phyloP scores from a whole-genome alignment of 2,329 filamentous ascomycete species.

The Lanzia echinophila region DNA sequence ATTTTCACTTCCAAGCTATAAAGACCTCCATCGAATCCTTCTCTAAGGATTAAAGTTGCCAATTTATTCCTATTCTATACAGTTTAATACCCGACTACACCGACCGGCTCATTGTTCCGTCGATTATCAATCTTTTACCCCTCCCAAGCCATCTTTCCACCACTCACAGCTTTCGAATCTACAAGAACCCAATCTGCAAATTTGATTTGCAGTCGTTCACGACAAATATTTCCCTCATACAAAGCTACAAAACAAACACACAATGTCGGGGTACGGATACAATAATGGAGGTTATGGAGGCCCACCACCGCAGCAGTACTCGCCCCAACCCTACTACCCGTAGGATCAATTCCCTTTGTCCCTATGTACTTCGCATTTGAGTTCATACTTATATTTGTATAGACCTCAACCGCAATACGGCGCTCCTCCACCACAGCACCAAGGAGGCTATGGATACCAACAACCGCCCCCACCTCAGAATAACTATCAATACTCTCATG shows the following conservation, averaged over 20 bases:
- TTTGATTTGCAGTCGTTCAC: not conserved
- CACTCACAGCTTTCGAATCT: not conserved
- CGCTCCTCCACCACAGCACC: conserved; percentile 28
- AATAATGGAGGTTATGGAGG: conserved; percentile 42
- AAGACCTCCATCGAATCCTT: conserved; percentile 5
- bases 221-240: not conserved
- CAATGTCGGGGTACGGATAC: conserved; percentile 57
- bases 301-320: conserved; percentile 34
- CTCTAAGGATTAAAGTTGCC: conserved; percentile 1
- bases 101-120: not conserved
- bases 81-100: not conserved
- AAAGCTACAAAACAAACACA: not conserved
- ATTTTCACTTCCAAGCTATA: not conserved
- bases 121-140: not conserved
- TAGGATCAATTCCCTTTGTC: conserved; percentile 29
- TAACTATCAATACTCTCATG: conserved; percentile 29
- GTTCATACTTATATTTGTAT: not conserved
- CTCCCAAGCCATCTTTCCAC: not conserved
- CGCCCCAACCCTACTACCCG: conserved; percentile 40
- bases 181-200: not conserved
- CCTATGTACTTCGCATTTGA: not conserved
- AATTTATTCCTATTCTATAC: not conserved
- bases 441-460: conserved; percentile 41
- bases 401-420: conserved; percentile 23
- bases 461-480: conserved; percentile 41